A percentile compares a stretch with the other conserved stretches of the same genome.
phyloP scores from a whole-genome alignment of 192 early-diverging fungal species.

The Gonapodya prolifera region DNA sequence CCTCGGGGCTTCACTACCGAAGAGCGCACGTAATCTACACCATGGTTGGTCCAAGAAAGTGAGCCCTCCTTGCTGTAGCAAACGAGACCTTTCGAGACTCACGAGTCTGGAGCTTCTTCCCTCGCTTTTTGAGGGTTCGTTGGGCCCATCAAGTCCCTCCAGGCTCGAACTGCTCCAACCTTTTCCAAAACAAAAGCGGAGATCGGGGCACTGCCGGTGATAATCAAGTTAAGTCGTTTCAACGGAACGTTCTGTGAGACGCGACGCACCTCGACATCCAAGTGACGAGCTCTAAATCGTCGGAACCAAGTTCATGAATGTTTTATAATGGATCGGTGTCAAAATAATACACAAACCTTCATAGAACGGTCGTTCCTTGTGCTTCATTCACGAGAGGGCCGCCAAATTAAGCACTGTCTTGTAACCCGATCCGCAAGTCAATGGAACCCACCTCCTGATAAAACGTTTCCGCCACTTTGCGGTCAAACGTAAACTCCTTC shows the following conservation, averaged over 20 bases:
- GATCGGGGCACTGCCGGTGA: constrained; percentile 25
- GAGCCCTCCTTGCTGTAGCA: constrained; percentile 5
- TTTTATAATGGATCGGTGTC: background rate
- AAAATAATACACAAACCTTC: background rate
- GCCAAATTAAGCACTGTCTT: no score
- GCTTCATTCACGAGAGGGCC: no score
- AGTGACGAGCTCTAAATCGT: background rate
- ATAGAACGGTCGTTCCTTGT: background rate
- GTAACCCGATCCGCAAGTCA: no score
- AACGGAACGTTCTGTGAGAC: background rate
- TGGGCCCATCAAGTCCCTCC: constrained; percentile 41
- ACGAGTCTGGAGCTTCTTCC: constrained; percentile 36
- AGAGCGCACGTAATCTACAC: constrained; percentile 33
- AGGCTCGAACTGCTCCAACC: constrained; percentile 31
- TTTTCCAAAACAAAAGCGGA: constrained; percentile 45
- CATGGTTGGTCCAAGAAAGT: constrained; percentile 1
- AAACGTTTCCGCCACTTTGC: background rate
- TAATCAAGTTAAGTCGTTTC: background rate
- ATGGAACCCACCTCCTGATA: background rate
- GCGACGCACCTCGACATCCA: background rate
- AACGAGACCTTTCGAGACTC: background rate
- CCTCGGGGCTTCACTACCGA: constrained; percentile 33
- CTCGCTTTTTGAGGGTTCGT: constrained; percentile 42
- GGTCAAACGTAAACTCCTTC: background rate
- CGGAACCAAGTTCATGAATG: background rate